phyloP scores from a whole-genome alignment of 2,329 filamentous ascomycete genomes.

The Cytospora schulzeri region DNA sequence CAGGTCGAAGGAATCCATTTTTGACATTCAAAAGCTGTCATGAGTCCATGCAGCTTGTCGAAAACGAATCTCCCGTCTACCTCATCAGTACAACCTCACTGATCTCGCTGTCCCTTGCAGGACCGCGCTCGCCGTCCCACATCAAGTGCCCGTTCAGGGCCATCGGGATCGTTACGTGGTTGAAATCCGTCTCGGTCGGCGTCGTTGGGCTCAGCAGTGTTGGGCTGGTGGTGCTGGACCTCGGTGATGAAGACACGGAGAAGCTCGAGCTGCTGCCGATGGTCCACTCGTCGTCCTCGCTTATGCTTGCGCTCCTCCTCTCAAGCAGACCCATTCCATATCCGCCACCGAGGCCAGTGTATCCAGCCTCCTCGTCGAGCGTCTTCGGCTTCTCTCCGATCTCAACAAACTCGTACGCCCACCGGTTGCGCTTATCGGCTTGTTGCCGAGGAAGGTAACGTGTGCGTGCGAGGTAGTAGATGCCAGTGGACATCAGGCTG shows the following conservation, averaged over 20 bases:
- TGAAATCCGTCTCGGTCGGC: slow-evolving; percentile 45
- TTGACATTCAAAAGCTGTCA: background rate
- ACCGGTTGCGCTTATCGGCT: slow-evolving; percentile 81
- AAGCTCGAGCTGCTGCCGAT: slow-evolving; percentile 81
- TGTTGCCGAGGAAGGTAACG: slow-evolving; percentile 83
- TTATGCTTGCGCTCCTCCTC: slow-evolving; percentile 36
- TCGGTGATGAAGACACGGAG: slow-evolving; percentile 40
- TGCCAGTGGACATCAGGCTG: slow-evolving; percentile 73
- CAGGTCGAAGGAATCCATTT: background rate
- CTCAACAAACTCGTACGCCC: slow-evolving; percentile 96
- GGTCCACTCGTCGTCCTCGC: slow-evolving; percentile 85
- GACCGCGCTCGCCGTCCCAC: slow-evolving; percentile 43
- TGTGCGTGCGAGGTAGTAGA: slow-evolving; percentile 80
- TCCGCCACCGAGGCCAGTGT: slow-evolving; percentile 47
- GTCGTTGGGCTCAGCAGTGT: slow-evolving; percentile 53
- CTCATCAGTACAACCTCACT: slow-evolving; percentile 49
- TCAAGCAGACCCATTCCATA: slow-evolving; percentile 51
- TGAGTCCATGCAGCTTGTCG: background rate
- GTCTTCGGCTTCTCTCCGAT: slow-evolving; percentile 60
- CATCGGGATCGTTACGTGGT: slow-evolving; percentile 30
- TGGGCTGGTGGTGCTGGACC: slow-evolving; percentile 48
- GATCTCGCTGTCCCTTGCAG: slow-evolving; percentile 44
- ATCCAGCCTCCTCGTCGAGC: slow-evolving; percentile 50
- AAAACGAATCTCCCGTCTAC: slow-evolving; percentile 29
- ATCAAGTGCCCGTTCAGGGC: slow-evolving; percentile 27